Conservation (phyloP, 768 basidiomycete species). For the Phallus indusiatus region DNA sequence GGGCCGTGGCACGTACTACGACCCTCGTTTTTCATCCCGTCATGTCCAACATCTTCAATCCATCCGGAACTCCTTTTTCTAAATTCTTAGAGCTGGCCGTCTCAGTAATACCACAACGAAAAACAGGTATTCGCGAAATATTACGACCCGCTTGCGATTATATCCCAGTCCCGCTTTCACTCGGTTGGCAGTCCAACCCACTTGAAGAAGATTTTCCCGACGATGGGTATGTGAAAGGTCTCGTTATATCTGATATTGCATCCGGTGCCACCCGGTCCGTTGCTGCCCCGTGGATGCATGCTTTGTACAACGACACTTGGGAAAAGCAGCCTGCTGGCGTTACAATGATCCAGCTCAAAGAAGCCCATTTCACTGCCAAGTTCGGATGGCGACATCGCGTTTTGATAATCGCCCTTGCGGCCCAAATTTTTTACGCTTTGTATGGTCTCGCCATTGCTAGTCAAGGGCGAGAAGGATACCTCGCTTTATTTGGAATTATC, state of each 20-base stretch:
- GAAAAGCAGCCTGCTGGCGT: background rate
- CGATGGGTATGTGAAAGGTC: background rate
- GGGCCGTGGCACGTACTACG: too few relatives aligned
- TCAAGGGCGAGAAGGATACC: background rate
- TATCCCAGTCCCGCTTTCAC: background rate
- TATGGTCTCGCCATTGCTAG: background rate
- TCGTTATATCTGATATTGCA: background rate
- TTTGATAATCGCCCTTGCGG: background rate
- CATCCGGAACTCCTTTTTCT: background rate
- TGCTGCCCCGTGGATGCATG: background rate
- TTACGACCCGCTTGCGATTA: background rate
- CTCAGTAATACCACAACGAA: background rate
- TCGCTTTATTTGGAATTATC: background rate
- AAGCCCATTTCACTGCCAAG: background rate
- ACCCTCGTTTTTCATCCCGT: background rate
- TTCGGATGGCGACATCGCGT: background rate
- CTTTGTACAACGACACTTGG: background rate
- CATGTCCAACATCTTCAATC: background rate
- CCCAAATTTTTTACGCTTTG: background rate
- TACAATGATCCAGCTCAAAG: background rate
- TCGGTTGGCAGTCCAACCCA: background rate
- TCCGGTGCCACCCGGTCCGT: background rate
- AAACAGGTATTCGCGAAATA: background rate
- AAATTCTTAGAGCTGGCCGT: background rate
- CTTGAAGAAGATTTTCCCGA: background rate